A percentile compares a stretch with the other conserved stretches of the same genome.
phyloP scores from a whole-genome alignment of 441 rosid genomes.

The Populus hybrid region DNA sequence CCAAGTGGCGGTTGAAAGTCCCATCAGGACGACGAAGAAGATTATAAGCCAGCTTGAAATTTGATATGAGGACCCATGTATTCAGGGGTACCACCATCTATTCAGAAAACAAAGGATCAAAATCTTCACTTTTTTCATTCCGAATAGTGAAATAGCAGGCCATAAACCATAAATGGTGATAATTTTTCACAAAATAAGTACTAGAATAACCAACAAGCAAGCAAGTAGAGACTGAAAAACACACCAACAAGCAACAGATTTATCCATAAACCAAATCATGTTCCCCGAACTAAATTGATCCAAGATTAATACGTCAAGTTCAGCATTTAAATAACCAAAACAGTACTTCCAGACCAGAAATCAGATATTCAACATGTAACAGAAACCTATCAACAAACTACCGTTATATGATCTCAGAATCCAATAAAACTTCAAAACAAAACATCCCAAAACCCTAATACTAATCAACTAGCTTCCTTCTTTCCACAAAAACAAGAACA shows the following conservation, averaged over 20 bases:
- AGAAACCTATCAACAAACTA: neutral
- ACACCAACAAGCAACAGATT: neutral
- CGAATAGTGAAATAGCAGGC: neutral
- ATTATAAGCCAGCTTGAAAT: constrained; percentile 89
- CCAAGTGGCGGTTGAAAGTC: constrained; percentile 81
- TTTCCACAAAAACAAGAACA: neutral
- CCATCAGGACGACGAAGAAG: constrained; percentile 92
- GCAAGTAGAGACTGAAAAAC: constrained; percentile 2
- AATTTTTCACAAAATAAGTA: neutral
- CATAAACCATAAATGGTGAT: neutral
- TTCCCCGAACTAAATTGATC: constrained; percentile 10
- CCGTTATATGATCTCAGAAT: constrained; percentile 12
- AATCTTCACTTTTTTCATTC: neutral
- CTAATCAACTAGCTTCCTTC: neutral
- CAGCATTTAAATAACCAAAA: neutral
- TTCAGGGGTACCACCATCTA: constrained; percentile 94
- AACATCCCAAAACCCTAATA: constrained; percentile 2
- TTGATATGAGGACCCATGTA: constrained; percentile 96
- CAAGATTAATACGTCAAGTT: constrained; percentile 1
- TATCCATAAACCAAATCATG: constrained; percentile 14
- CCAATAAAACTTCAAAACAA: constrained; percentile 1
- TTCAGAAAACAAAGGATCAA: constrained; percentile 18
- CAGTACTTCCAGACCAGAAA: constrained; percentile 6
- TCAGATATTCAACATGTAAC: neutral
- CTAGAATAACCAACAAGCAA: neutral